Base-by-base conservation (phyloP, 2,329 filamentous ascomycete species). In the Monilinia fructigena region DNA sequence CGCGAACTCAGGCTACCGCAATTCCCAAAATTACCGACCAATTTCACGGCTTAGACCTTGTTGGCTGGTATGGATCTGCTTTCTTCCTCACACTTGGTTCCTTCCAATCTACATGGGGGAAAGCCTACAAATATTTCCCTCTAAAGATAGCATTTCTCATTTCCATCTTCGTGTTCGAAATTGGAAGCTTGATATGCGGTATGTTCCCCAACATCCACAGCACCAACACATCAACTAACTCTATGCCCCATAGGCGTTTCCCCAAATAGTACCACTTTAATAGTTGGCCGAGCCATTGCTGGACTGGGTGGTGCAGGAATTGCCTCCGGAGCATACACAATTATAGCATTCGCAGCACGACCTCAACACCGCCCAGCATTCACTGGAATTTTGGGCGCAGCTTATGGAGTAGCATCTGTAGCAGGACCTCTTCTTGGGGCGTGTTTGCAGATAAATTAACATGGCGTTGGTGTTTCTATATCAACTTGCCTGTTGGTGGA, bases 401-500 rank as follows among this genome's bases (percentile, higher is more conserved):
- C 89, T 0, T 90, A 88, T 88, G 86, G 87, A 1, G 75, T 89
- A 20, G 86, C 88, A 3, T 83, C 82, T 28, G 83, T 83, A 0
- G 76, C 89, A 18, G 88, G 88, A 0, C 88, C 88, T 0, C 78
- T 87, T 1, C 76, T 89, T 3, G 86, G 88, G 89, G 89, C 20
- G 82, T 83, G 0, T 86, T 91, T 68, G 89, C 87, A 0, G 80
- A 85, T 66, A 79, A 81, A 38, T 81, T 85, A 7, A 82, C 78
- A 23, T 88, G 85, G 85, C 74, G 84, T 47, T 86, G 83, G 82
- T 87, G 85, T 48, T 70, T 71, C 47, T 70, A 62, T 53, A 63
- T 66, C 31, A 66, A 66, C 48, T 16, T 63, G 23, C 65, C 64
- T 0, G 77, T 81, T 54, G 80, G 80, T 11, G 79, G 76, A 26